phyloP scores from a whole-genome alignment of 371 early-diverging fungal species.

The Mucor saturninus region DNA sequence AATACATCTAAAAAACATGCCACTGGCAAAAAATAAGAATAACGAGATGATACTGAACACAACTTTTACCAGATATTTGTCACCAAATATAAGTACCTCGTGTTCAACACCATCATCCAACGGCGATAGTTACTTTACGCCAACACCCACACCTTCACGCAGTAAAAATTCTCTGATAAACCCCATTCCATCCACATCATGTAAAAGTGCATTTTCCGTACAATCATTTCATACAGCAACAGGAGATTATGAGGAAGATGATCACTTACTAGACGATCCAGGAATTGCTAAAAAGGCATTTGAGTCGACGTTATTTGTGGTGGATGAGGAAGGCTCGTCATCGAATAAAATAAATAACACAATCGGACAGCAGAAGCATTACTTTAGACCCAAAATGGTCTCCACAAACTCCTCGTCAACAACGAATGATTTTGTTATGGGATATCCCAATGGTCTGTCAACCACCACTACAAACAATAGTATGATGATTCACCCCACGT shows the following conservation, averaged over 20 bases:
- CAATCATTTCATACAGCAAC: slow-evolving; percentile 33
- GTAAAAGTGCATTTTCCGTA: slow-evolving; percentile 21
- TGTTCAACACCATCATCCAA: too few species aligned
- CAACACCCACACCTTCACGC: slow-evolving; percentile 16
- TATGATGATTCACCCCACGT: slow-evolving; percentile 16
- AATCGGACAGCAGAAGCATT: not conserved
- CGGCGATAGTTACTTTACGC: not conserved
- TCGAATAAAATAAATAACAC: not conserved
- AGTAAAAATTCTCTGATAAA: slow-evolving; percentile 9
- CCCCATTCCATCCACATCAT: slow-evolving; percentile 26
- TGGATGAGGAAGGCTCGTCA: not conserved
- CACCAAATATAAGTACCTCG: not conserved
- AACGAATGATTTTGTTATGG: not conserved
- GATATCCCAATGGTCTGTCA: not conserved
- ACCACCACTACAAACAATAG: slow-evolving; percentile 8
- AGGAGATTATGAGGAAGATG: slow-evolving; percentile 11
- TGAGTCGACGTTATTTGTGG: not conserved
- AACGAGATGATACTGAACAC: not conserved
- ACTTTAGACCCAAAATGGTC: not conserved
- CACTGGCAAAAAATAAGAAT: not conserved
- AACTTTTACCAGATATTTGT: not conserved
- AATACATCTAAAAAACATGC: not conserved
- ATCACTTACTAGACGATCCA: not conserved
- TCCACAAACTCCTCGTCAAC: not conserved
- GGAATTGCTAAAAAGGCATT: not conserved